These are phyloP conservation scores for Schwanniomyces occidentalis DNA, from an alignment of 805 yeast species.

Conservation along the genomic window DNA sequence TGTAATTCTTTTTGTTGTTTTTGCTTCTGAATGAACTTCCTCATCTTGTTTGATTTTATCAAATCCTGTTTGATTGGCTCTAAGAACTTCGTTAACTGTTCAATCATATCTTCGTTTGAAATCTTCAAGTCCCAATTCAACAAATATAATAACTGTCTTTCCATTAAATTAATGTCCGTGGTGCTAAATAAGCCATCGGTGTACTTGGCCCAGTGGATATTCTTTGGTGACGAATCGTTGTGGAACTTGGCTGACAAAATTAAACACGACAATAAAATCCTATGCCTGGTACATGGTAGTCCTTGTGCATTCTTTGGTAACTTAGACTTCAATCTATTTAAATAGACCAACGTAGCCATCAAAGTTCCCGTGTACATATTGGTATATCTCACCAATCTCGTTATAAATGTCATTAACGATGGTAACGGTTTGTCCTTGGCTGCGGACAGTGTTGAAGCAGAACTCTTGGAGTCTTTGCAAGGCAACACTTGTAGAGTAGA, in stretches of 20 bases:
- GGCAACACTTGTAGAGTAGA: slow-evolving; percentile 68
- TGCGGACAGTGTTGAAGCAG: slow-evolving; percentile 23
- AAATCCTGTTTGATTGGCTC: slow-evolving; percentile 50
- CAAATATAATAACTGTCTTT: slow-evolving; percentile 67
- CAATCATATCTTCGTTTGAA: slow-evolving; percentile 43
- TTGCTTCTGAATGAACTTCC: slow-evolving; percentile 28
- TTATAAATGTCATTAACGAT: slow-evolving; percentile 72
- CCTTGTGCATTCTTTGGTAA: slow-evolving; percentile 75
- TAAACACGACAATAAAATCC: slow-evolving; percentile 73
- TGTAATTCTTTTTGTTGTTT: slow-evolving; percentile 13
- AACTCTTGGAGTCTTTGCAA: slow-evolving; percentile 46
- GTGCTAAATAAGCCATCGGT: slow-evolving; percentile 70
- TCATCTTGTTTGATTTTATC: slow-evolving; percentile 34
- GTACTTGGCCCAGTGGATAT: slow-evolving; percentile 76
- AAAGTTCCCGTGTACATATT: slow-evolving; percentile 81
- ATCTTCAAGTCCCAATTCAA: slow-evolving; percentile 69
- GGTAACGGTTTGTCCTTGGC: slow-evolving; percentile 50
- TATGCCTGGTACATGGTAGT: slow-evolving; percentile 75
- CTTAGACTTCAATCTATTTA: slow-evolving; percentile 58
- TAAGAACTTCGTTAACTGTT: slow-evolving; percentile 45
- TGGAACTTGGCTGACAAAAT: slow-evolving; percentile 72
- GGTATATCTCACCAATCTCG: slow-evolving; percentile 69
- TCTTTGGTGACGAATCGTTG: slow-evolving; percentile 78
- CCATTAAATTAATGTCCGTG: slow-evolving; percentile 78
- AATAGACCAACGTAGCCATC: slow-evolving; percentile 68